Evolutionary conservation across 2,329 filamentous ascomycete genomes (phyloP).

Genomic region (Fusarium sp.): DNA sequence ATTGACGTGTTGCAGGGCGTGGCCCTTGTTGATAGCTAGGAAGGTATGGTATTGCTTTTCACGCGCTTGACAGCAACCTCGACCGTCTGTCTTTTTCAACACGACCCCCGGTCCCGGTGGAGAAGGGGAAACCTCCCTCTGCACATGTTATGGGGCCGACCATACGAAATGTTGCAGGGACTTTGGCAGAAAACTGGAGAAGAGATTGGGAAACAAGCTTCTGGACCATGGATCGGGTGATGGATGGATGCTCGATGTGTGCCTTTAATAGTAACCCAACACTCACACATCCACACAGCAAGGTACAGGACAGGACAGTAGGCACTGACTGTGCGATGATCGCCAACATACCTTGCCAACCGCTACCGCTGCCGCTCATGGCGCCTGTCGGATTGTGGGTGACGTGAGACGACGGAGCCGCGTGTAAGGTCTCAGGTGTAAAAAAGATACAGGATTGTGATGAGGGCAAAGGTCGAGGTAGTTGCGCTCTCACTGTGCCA

Average conservation of each 20-base stretch:
- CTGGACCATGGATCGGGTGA: conserved; percentile 36
- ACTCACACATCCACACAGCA: neutral
- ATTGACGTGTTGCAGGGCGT: conserved; percentile 10
- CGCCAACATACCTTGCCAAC: conserved; percentile 7
- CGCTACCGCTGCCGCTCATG: conserved; percentile 1
- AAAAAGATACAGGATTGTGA: neutral
- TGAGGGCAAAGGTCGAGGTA: neutral
- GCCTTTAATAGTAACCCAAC: conserved; percentile 31
- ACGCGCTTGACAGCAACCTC: conserved; percentile 23
- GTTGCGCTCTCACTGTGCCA: neutral
- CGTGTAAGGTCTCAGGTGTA: neutral
- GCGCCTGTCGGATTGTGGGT: conserved; percentile 18
- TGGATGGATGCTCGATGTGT: conserved; percentile 17
- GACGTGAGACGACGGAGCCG: conserved; percentile 41
- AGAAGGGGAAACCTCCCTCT: conserved; percentile 14
- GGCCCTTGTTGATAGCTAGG: conserved; percentile 9
- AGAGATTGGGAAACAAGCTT: conserved; percentile 35
- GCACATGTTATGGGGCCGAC: conserved; percentile 18
- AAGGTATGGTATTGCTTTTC: neutral
- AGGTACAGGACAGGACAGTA: neutral
- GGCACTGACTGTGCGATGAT: conserved; percentile 14
- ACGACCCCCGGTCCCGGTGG: conserved; percentile 31
- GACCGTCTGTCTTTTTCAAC: neutral
- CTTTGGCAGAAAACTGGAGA: conserved; percentile 34
- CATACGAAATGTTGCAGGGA: conserved; percentile 38